Evolutionary conservation across 305 asterid genomes (phyloP), one percentile per base, ranked within the genome.

Genomic region (Rubia occidens): DNA sequence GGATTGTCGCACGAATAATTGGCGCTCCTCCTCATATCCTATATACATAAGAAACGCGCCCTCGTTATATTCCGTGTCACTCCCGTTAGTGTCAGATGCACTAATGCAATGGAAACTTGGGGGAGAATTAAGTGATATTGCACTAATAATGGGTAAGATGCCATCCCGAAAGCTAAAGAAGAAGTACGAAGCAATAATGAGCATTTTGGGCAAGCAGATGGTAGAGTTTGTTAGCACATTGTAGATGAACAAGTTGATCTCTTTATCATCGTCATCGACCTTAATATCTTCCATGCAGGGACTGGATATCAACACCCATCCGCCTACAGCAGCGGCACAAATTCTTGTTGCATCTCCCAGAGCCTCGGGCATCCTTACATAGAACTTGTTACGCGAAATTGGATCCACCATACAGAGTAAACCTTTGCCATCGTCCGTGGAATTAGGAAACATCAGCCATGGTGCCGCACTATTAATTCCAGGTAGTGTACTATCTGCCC

Each of bases 21-120:
- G 2, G 21, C 18, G 39, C 6, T 35, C 58, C 0, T 51, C 58
- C 58, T 51, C 9, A 3, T n/a, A 4, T 0, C 5, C 55, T 4
- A 0, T 14, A 4, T 0, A 0, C 21, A 51, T 51, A 0, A 0
- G 0, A 13, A 3, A 0, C 4, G 0, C 18, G 5, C 2, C 5
- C 13, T 0, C 4, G 2, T 51, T 8, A 10, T 8, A 51, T 51
- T 51, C 9, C 6, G 0, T 10, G 21, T 0, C 18, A 49, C n/a
- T 11, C n/a, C 13, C 18, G 17, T 49, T 5, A 49, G 8, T 6
- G 21, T 17, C 3, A 6, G 11, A n/a, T 14, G 0, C 18, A 14
- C 1, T 1, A 9, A 3, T 44, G 49, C 3, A 9, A 10, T 10
- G 3, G 15, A 9, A 10, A 44, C 0, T 1, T 1, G 15, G 4